Conservation (phyloP, 2,329 filamentous ascomycete genomes). For the Pezicula rhizophila region DNA sequence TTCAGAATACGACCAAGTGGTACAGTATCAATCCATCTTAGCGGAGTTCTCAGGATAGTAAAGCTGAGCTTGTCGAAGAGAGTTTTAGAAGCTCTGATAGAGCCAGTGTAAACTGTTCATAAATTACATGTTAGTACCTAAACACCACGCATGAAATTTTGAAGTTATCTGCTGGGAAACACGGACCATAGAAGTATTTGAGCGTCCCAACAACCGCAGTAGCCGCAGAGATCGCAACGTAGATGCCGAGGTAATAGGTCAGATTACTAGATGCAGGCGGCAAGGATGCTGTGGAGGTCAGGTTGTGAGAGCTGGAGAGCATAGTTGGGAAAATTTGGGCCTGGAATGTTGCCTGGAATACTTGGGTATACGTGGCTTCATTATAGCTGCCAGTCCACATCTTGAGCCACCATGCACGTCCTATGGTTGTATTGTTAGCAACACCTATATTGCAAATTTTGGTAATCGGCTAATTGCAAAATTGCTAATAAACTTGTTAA, state of each 20-base stretch:
- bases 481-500: not conserved
- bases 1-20: slow-evolving; percentile 73
- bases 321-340: slow-evolving; percentile 32
- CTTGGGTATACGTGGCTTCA: slow-evolving; percentile 16
- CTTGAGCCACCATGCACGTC: slow-evolving; percentile 57
- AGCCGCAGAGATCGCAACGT: slow-evolving; percentile 52
- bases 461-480: not conserved
- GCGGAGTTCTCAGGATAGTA: slow-evolving; percentile 62
- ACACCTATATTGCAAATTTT: not conserved
- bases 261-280: slow-evolving; percentile 32
- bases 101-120: slow-evolving; percentile 47
- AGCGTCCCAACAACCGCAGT: slow-evolving; percentile 54
- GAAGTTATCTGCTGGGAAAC: too few relatives aligned
- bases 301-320: not conserved
- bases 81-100: slow-evolving; percentile 60
- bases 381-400: slow-evolving; percentile 51
- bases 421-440: slow-evolving; percentile 20
- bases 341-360: slow-evolving; percentile 36
- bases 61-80: slow-evolving; percentile 64
- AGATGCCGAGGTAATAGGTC: slow-evolving; percentile 62
- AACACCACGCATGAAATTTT: too few relatives aligned
- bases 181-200: slow-evolving; percentile 48
- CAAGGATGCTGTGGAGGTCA: not conserved
- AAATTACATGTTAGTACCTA: too few relatives aligned
- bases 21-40: slow-evolving; percentile 77